Evolutionary conservation across 495 filamentous ascomycete species (phyloP).

Genomic region (Penicillium simplicissimum): DNA sequence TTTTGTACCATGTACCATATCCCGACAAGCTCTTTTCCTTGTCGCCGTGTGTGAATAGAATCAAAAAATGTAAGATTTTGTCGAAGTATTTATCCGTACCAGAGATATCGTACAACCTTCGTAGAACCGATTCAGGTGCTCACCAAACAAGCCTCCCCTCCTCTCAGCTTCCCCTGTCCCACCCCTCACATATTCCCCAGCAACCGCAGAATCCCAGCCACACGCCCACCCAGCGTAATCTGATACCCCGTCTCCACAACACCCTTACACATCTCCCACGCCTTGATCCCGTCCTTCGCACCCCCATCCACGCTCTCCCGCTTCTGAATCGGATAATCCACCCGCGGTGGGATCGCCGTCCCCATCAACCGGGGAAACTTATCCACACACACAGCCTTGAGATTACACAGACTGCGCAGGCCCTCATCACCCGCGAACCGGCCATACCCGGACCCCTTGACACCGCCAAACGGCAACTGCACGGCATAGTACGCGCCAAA

Average conservation of each 20-base stretch:
- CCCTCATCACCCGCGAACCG: slow-evolving; percentile 92
- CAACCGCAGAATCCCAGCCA: slow-evolving; percentile 51
- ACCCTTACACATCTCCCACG: slow-evolving; percentile 61
- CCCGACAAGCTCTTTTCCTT: not conserved
- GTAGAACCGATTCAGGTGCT: not conserved
- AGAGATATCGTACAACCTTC: not conserved
- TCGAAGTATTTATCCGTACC: not conserved
- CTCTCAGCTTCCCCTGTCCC: not conserved
- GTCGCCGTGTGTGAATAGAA: not conserved
- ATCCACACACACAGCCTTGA: slow-evolving; percentile 84
- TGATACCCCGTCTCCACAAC: slow-evolving; percentile 66
- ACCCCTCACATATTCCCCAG: slow-evolving; percentile 45
- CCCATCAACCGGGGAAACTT: slow-evolving; percentile 54
- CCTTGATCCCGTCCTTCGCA: slow-evolving; percentile 52
- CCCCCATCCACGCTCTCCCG: slow-evolving; percentile 41
- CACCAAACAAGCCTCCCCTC: not conserved
- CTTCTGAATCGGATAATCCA: slow-evolving; percentile 76
- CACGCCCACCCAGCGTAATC: slow-evolving; percentile 47
- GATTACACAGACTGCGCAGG: slow-evolving; percentile 76
- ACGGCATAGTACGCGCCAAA: slow-evolving; percentile 91
- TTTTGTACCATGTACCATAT: slow-evolving; percentile 1
- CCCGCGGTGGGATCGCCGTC: slow-evolving; percentile 74
- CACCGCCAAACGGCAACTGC: slow-evolving; percentile 89
- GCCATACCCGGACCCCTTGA: slow-evolving; percentile 85
- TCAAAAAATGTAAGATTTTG: not conserved